Conservation (phyloP, 2,329 filamentous ascomycete genomes). For the Diaporthe capsici region DNA sequence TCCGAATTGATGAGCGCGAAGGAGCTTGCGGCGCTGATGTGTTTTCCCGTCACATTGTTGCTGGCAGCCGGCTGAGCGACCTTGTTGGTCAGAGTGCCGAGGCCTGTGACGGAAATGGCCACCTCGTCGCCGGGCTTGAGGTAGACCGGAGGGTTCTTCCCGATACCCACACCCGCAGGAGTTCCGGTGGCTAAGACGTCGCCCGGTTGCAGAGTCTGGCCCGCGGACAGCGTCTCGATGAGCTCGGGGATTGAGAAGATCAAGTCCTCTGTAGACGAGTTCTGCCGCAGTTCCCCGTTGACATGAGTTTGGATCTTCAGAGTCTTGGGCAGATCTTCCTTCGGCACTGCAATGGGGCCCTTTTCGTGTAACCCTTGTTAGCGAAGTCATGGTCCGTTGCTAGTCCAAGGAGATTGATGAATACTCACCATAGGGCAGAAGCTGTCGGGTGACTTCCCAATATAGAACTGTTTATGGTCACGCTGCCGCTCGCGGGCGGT, state of each 20-base stretch:
- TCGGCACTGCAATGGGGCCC: constrained; percentile 1
- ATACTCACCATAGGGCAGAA: neutral
- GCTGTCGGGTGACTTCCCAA: constrained; percentile 3
- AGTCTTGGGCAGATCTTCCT: constrained; percentile 1
- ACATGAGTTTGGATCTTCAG: neutral
- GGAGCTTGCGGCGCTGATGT: neutral
- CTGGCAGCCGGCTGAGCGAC: neutral
- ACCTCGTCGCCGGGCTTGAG: constrained; percentile 11
- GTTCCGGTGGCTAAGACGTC: neutral
- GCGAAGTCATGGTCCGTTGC: neutral
- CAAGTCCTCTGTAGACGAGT: constrained; percentile 1
- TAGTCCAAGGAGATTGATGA: too few relatives aligned
- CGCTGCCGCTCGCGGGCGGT: constrained; percentile 9
- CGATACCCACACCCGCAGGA: neutral
- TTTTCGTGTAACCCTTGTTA: neutral
- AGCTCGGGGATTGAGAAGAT: constrained; percentile 4
- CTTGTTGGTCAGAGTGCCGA: constrained; percentile 5
- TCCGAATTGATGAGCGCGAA: neutral
- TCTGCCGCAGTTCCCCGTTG: neutral
- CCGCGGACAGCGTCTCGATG: neutral
- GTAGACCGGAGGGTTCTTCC: neutral
- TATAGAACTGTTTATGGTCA: constrained; percentile 11
- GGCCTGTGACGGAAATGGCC: neutral
- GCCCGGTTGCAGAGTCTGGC: neutral
- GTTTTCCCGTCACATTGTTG: neutral